These are phyloP conservation scores for Schizochytrium sp. DNA, from an alignment of 108 stramenopile species.

Conservation along the genomic window DNA sequence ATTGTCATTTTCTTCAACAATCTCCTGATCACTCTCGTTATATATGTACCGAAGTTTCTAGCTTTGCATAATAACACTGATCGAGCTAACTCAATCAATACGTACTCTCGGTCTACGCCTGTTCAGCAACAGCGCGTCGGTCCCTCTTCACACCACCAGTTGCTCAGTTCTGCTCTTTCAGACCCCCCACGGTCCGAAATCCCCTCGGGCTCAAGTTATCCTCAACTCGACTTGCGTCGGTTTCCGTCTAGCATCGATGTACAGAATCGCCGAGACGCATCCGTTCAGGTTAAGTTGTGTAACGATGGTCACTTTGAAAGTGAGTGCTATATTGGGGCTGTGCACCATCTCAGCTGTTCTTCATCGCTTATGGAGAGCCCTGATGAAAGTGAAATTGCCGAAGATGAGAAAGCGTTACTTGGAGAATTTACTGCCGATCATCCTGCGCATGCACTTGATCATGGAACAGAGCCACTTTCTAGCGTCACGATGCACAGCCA, in stretches of 20 bases:
- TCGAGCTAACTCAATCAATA: slow-evolving; percentile 26
- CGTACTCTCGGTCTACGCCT: background rate
- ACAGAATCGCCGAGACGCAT: background rate
- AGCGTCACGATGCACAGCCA: background rate
- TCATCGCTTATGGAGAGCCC: too few species aligned
- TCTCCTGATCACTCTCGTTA: background rate
- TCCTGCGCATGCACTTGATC: too few species aligned
- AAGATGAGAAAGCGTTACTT: too few species aligned
- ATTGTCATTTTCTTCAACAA: slow-evolving; percentile 47
- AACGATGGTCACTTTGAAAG: background rate
- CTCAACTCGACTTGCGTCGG: background rate
- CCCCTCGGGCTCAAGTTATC: background rate
- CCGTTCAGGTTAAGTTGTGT: background rate
- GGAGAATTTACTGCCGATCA: too few species aligned
- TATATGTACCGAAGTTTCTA: slow-evolving; percentile 27
- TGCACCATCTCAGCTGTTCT: too few species aligned
- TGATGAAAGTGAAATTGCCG: too few species aligned
- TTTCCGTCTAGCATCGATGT: background rate
- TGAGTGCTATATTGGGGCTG: background rate
- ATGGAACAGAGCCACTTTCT: background rate
- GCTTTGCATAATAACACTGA: slow-evolving; percentile 48
- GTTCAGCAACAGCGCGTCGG: background rate
- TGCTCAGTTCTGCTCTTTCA: background rate
- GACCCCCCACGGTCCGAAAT: background rate
- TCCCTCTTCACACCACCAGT: background rate